These are phyloP conservation scores for Globisporangium abappressorium DNA, from an alignment of 352 stramenopile genomes.

Conservation along the genomic window DNA sequence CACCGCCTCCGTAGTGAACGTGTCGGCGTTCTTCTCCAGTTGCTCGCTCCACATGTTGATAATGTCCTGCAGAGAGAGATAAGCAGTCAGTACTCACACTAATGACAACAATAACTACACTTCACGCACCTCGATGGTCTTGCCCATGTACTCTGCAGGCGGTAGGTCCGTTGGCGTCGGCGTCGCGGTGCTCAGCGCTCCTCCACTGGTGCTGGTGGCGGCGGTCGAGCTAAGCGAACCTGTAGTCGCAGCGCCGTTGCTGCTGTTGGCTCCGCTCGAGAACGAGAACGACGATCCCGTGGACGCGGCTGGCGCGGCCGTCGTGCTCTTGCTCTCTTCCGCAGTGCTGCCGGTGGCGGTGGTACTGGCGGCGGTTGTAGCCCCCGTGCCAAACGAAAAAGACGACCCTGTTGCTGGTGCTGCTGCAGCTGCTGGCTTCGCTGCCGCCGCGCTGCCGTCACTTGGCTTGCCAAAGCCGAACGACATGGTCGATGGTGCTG, in stretches of 20 bases:
- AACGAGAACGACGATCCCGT: conserved; percentile 11
- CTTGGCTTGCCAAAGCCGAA: conserved; percentile 8
- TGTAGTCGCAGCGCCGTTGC: conserved; percentile 19
- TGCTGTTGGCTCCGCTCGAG: conserved; percentile 5
- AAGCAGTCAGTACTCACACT: neutral
- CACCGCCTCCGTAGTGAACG: conserved; percentile 85
- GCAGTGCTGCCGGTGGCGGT: neutral
- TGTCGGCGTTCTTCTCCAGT: conserved; percentile 78
- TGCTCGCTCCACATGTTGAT: conserved; percentile 90
- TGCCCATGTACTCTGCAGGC: conserved; percentile 81
- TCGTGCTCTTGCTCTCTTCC: conserved; percentile 8
- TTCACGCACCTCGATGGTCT: conserved; percentile 67
- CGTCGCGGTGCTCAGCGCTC: conserved; percentile 25
- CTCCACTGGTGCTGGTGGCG: neutral
- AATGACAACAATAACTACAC: neutral
- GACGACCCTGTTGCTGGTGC: neutral
- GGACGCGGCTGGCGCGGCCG: conserved; percentile 1
- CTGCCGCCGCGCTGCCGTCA: neutral
- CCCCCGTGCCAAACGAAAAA: conserved; percentile 3
- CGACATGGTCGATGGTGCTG: conserved; percentile 1
- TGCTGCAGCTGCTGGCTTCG: neutral
- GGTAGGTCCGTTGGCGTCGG: conserved; percentile 54
- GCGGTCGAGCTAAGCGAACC: conserved; percentile 21
- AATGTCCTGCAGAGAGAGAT: conserved; percentile 51
- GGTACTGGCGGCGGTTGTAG: neutral